These are phyloP conservation scores for Betula pendula DNA, from an alignment of 306 rosid genomes.

Conservation along the genomic window DNA sequence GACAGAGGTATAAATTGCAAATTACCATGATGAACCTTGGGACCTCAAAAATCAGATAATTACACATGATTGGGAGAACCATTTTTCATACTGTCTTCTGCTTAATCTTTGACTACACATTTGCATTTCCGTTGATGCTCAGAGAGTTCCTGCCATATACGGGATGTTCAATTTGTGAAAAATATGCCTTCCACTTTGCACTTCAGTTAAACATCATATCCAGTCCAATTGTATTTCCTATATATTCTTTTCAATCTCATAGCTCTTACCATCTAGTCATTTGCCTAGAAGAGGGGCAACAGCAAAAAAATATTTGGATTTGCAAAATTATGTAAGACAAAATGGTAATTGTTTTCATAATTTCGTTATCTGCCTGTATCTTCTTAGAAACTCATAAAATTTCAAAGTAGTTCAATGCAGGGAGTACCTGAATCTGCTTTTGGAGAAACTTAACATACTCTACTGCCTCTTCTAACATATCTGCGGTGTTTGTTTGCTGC, in stretches of 20 bases:
- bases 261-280: not conserved
- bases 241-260: not conserved
- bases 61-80: slow-evolving; percentile 31
- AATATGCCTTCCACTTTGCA: not conserved
- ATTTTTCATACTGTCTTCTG: slow-evolving; percentile 19
- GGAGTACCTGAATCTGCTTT: slow-evolving; percentile 80
- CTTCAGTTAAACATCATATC: slow-evolving; percentile 1
- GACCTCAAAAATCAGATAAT: slow-evolving; percentile 35
- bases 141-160: slow-evolving; percentile 71
- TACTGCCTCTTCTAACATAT: slow-evolving; percentile 89
- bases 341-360: not conserved
- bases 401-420: not conserved
- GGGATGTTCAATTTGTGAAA: slow-evolving; percentile 10
- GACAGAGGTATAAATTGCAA: slow-evolving; percentile 12
- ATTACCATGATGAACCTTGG: slow-evolving; percentile 27
- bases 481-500: slow-evolving; percentile 98
- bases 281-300: not conserved
- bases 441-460: slow-evolving; percentile 86
- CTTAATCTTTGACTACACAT: slow-evolving; percentile 55
- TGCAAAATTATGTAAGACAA: not conserved
- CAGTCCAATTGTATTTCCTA: not conserved
- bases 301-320: not conserved
- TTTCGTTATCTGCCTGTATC: not conserved
- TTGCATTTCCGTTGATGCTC: slow-evolving; percentile 72
- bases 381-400: not conserved